Evolutionary conservation across 2,329 filamentous ascomycete species (phyloP).

Genomic region (Scortechinia acanthostroma): DNA sequence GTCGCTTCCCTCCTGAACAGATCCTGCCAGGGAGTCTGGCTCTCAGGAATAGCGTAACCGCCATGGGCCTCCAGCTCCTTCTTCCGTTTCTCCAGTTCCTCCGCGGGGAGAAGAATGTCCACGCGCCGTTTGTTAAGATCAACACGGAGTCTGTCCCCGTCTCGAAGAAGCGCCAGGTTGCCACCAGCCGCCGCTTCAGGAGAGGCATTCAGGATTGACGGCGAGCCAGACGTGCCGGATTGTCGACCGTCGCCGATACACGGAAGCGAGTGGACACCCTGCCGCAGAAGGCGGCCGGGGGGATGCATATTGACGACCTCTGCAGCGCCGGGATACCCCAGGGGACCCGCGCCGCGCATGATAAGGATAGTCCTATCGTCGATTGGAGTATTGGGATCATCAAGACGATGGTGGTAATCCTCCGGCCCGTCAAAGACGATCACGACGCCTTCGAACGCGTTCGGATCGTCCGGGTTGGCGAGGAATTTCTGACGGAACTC

Average conservation of each 20-base stretch:
- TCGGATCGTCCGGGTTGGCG: slow-evolving; percentile 61
- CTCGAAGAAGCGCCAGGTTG: slow-evolving; percentile 46
- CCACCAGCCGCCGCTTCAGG: slow-evolving; percentile 54
- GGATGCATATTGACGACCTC: slow-evolving; percentile 70
- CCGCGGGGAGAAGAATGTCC: slow-evolving; percentile 38
- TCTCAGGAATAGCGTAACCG: slow-evolving; percentile 22
- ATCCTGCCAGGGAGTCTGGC: slow-evolving; percentile 41
- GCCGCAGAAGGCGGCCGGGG: slow-evolving; percentile 61
- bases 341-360: slow-evolving; percentile 69
- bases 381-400: slow-evolving; percentile 65
- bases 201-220: slow-evolving; percentile 54
- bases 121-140: slow-evolving; percentile 46
- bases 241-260: slow-evolving; percentile 64
- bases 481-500: slow-evolving; percentile 66
- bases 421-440: slow-evolving; percentile 64
- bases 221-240: slow-evolving; percentile 49
- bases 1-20: slow-evolving; percentile 35
- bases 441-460: slow-evolving; percentile 65
- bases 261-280: slow-evolving; percentile 58
- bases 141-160: slow-evolving; percentile 52
- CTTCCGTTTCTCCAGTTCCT: slow-evolving; percentile 38
- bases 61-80: slow-evolving; percentile 34
- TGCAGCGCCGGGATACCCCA: slow-evolving; percentile 67
- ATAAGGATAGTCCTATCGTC: slow-evolving; percentile 72
- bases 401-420: too few species aligned